phyloP scores from a whole-genome alignment of 805 yeast species.

The Wickerhamomyces sydowiorum region DNA sequence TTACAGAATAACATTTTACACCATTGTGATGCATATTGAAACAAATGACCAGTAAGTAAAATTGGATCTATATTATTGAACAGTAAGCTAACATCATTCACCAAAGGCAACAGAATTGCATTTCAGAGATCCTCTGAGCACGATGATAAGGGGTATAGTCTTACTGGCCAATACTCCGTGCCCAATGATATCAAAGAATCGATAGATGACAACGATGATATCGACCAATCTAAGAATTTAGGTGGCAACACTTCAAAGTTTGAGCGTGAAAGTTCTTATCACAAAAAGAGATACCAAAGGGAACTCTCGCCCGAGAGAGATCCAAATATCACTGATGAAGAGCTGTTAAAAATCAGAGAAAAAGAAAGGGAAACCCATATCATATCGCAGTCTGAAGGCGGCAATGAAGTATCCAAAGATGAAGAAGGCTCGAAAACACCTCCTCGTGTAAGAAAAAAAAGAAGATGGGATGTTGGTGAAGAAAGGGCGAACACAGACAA shows the following conservation, averaged over 20 bases:
- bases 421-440: conserved; percentile 22
- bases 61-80: neutral
- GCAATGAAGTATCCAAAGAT: conserved; percentile 1
- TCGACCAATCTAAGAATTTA: conserved; percentile 25
- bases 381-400: neutral
- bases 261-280: conserved; percentile 43
- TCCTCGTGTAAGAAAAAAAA: conserved; percentile 18
- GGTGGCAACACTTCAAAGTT: conserved; percentile 22
- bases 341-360: conserved; percentile 35
- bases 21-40: no score
- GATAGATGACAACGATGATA: conserved; percentile 22
- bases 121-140: conserved; percentile 7
- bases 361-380: conserved; percentile 2
- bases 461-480: conserved; percentile 22
- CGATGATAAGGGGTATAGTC: conserved; percentile 9
- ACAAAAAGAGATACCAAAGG: conserved; percentile 31
- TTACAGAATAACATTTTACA: no score
- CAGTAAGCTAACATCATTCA: neutral
- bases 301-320: conserved; percentile 25
- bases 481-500: conserved; percentile 13
- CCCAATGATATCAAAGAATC: conserved; percentile 27
- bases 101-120: conserved; percentile 1
- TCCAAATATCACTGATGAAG: conserved; percentile 32
- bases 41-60: conserved; percentile 8
- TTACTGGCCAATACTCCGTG: conserved; percentile 36